phyloP scores from a whole-genome alignment of 148 eudicot genomes.

The Diospyros kaki region DNA sequence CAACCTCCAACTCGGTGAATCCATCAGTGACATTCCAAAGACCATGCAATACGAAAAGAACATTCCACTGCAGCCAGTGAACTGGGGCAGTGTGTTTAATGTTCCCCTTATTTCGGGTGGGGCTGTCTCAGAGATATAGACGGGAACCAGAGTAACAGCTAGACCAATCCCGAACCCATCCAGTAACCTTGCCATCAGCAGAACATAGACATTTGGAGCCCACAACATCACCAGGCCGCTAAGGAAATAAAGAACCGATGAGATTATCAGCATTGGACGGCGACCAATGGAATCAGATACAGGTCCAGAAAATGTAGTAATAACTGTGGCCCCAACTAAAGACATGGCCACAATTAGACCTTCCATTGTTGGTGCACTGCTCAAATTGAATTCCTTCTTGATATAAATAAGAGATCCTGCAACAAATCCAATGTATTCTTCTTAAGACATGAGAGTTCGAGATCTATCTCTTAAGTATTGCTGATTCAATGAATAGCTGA shows the following conservation, averaged over 20 bases:
- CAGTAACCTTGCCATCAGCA: constrained; percentile 68
- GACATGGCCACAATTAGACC: constrained; percentile 93
- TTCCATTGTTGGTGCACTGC: constrained; percentile 71
- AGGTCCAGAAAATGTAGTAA: constrained; percentile 88
- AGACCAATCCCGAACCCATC: constrained; percentile 90
- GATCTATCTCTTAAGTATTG: no score
- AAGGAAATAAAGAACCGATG: constrained; percentile 71
- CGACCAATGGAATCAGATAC: constrained; percentile 72
- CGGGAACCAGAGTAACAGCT: constrained; percentile 76
- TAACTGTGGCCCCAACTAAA: constrained; percentile 79
- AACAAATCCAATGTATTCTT: background rate
- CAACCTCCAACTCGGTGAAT: constrained; percentile 77
- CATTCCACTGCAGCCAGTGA: constrained; percentile 83
- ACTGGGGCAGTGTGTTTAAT: constrained; percentile 86
- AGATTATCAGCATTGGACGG: constrained; percentile 78
- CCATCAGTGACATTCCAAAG: constrained; percentile 72
- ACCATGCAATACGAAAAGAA: constrained; percentile 85
- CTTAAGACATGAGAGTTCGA: background rate
- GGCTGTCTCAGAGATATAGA: constrained; percentile 91
- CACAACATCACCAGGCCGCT: constrained; percentile 84
- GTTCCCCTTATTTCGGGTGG: constrained; percentile 87
- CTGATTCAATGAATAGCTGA: no score
- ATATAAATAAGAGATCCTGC: constrained; percentile 85
- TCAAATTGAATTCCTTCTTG: constrained; percentile 73
- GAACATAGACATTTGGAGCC: constrained; percentile 85